Evolutionary conservation across 148 eudicot genomes (phyloP).

Genomic region (Amaranthus palmeri): DNA sequence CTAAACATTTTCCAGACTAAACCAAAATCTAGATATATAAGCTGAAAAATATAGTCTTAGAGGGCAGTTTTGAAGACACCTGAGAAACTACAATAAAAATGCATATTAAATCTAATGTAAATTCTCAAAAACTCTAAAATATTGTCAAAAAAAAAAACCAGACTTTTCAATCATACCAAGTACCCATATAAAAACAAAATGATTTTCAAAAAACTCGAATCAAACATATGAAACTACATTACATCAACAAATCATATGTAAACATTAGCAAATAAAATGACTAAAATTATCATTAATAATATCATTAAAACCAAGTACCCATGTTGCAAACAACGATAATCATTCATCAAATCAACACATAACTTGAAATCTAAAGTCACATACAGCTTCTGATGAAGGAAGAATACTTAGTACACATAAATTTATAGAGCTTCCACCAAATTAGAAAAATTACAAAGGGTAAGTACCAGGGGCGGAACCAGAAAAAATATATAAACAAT

Average conservation of each 20-base stretch:
- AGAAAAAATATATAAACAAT: too few relatives aligned
- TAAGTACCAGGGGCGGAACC: too few relatives aligned
- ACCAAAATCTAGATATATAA: neutral
- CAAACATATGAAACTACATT: too few relatives aligned
- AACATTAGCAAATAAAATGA: too few relatives aligned
- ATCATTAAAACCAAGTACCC: too few relatives aligned
- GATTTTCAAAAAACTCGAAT: neutral
- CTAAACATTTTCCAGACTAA: conserved; percentile 22
- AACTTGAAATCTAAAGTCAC: conserved; percentile 8
- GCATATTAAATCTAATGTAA: neutral
- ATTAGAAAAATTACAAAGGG: neutral
- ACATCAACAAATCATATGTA: too few relatives aligned
- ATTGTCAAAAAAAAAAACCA: neutral
- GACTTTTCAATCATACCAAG: neutral
- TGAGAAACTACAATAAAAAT: neutral
- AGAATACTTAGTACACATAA: neutral
- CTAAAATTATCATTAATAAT: too few relatives aligned
- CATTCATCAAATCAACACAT: neutral
- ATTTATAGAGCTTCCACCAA: neutral
- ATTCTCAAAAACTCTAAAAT: neutral
- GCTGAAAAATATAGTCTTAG: neutral
- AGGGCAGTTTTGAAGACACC: neutral
- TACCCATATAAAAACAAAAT: neutral
- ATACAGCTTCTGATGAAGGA: neutral
- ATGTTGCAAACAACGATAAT: too few relatives aligned